Conservation (phyloP, 2,329 filamentous ascomycete genomes). For the Trichoderma lentiforme region DNA sequence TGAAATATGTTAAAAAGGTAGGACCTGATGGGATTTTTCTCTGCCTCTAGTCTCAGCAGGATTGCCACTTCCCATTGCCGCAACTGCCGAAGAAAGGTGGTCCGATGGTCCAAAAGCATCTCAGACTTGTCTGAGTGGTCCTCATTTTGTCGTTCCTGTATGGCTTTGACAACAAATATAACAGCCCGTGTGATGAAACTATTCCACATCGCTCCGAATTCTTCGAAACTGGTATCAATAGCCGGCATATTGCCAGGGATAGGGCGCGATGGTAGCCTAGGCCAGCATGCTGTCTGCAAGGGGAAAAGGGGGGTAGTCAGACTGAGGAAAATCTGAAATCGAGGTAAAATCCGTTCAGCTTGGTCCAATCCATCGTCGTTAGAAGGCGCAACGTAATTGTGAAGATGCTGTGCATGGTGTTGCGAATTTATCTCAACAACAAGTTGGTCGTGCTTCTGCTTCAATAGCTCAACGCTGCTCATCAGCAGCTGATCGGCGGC, state of each 20-base stretch:
- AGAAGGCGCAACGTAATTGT: neutral
- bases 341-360: neutral
- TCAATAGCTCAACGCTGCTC: neutral
- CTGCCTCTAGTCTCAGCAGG: neutral
- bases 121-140: neutral
- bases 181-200: neutral
- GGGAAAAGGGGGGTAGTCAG: neutral
- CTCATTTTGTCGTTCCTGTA: neutral
- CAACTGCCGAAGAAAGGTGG: neutral
- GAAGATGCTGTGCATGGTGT: neutral
- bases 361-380: neutral
- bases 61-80: neutral
- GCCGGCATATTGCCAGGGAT: neutral
- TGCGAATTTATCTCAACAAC: neutral
- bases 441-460: neutral
- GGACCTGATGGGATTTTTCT: neutral
- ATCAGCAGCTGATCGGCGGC: neutral
- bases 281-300: neutral
- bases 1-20: neutral
- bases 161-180: neutral
- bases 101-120: neutral
- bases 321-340: neutral
- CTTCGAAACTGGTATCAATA: neutral
- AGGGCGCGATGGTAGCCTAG: neutral
- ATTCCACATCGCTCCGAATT: neutral